Evolutionary conservation across 2,329 filamentous ascomycete genomes (phyloP).

Genomic region (Beauveria brongniartii): DNA sequence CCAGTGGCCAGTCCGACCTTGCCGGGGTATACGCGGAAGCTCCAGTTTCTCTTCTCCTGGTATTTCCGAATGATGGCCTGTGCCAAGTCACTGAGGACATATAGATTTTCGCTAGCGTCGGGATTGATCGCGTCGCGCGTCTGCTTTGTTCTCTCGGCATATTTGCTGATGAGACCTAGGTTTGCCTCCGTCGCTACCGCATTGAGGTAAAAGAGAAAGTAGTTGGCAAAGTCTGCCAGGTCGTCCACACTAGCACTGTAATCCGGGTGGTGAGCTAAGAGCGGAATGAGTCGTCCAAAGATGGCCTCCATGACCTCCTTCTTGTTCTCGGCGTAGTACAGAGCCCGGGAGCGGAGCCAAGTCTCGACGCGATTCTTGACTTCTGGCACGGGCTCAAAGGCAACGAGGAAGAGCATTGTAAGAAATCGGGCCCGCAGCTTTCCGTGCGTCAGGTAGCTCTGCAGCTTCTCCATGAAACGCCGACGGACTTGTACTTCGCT

Average conservation of each 20-base stretch:
- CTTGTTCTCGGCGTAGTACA: slow-evolving; percentile 50
- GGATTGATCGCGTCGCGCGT: slow-evolving; percentile 70
- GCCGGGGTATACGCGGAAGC: slow-evolving; percentile 71
- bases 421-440: slow-evolving; percentile 72
- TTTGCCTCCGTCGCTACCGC: slow-evolving; percentile 81
- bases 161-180: slow-evolving; percentile 79
- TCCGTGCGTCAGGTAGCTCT: slow-evolving; percentile 76
- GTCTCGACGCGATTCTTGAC: slow-evolving; percentile 71
- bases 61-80: slow-evolving; percentile 76
- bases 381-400: slow-evolving; percentile 74
- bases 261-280: slow-evolving; percentile 91
- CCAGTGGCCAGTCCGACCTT: slow-evolving; percentile 75
- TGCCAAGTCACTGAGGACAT: slow-evolving; percentile 80
- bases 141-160: slow-evolving; percentile 88
- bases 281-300: slow-evolving; percentile 73
- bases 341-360: slow-evolving; percentile 78
- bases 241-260: slow-evolving; percentile 61
- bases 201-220: slow-evolving; percentile 82
- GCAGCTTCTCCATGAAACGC: slow-evolving; percentile 74
- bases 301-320: slow-evolving; percentile 68
- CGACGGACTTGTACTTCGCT: slow-evolving; percentile 63
- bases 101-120: slow-evolving; percentile 63
- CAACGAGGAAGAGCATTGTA: slow-evolving; percentile 79
- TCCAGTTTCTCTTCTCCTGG: slow-evolving; percentile 80
- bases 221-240: slow-evolving; percentile 74